Evolutionary conservation across 768 basidiomycete genomes (phyloP).

Genomic region (Auriscalpium vulgare): DNA sequence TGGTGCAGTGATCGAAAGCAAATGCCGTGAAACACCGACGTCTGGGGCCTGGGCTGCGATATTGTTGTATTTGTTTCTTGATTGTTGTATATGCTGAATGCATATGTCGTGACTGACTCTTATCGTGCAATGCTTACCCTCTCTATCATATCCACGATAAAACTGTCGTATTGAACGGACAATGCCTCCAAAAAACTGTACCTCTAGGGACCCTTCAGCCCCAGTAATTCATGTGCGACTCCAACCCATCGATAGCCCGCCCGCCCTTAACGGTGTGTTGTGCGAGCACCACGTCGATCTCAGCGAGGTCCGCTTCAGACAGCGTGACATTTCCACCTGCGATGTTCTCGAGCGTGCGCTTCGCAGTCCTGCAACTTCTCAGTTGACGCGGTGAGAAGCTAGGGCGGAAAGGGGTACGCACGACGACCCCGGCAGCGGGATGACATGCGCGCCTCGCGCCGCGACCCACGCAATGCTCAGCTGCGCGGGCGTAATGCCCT

Average conservation of each 20-base stretch:
- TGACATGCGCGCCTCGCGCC: slow-evolving; percentile 28
- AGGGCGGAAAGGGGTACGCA: slow-evolving; percentile 12
- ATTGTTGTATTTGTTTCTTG: no score
- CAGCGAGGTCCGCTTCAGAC: slow-evolving; percentile 26
- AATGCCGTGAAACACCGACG: no score
- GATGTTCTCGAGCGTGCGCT: slow-evolving; percentile 37
- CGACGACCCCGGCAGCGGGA: slow-evolving; percentile 43
- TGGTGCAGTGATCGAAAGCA: no score
- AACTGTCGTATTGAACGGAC: no score
- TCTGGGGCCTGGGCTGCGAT: no score
- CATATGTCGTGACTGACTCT: no score
- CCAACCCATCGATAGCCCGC: slow-evolving; percentile 26
- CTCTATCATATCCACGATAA: no score
- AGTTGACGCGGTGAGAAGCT: not conserved
- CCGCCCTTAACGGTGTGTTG: slow-evolving; percentile 29
- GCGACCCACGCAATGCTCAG: slow-evolving; percentile 33
- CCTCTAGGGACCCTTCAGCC: slow-evolving; percentile 15
- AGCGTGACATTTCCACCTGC: slow-evolving; percentile 30
- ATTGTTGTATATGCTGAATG: no score
- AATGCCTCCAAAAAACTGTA: no score
- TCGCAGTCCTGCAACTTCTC: slow-evolving; percentile 22
- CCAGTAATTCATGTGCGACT: slow-evolving; percentile 24
- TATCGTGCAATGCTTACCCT: no score
- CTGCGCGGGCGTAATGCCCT: slow-evolving; percentile 33
- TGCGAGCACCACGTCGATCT: slow-evolving; percentile 31